Conservation (phyloP, 2,329 filamentous ascomycete genomes). For the Tolypocladium pustulatum region DNA sequence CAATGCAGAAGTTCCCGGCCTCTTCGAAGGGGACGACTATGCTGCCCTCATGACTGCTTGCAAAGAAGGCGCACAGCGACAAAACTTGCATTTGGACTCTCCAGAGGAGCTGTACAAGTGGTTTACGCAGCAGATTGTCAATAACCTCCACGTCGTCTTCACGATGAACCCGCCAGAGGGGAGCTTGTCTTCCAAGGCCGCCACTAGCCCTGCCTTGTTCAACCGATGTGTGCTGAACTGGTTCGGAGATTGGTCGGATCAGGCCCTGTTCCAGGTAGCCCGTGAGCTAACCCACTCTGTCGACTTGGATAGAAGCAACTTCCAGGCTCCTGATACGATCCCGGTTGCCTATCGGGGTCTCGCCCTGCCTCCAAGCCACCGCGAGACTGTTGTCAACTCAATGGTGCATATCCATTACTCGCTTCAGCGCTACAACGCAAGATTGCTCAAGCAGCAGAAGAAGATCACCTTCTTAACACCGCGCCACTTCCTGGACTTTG, state of each 20-base stretch:
- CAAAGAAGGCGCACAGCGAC: slow-evolving; percentile 94
- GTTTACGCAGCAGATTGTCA: slow-evolving; percentile 99
- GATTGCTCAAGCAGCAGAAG: slow-evolving; percentile 83
- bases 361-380: slow-evolving; percentile 73
- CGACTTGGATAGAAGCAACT: slow-evolving; percentile 82
- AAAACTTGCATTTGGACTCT: slow-evolving; percentile 89
- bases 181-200: slow-evolving; percentile 88
- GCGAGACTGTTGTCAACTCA: slow-evolving; percentile 87
- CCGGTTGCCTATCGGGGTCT: slow-evolving; percentile 87
- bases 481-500: slow-evolving; percentile 94
- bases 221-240: slow-evolving; percentile 99
- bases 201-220: slow-evolving; percentile 95
- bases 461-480: slow-evolving; percentile 89
- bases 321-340: slow-evolving; percentile 78
- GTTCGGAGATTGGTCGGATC: slow-evolving; percentile 99
- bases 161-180: slow-evolving; percentile 99
- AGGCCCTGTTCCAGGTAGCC: slow-evolving; percentile 95
- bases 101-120: slow-evolving; percentile 99
- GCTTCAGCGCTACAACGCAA: slow-evolving; percentile 77
- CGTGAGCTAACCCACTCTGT: slow-evolving; percentile 94
- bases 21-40: slow-evolving; percentile 98
- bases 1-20: slow-evolving; percentile 96
- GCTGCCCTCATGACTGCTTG: slow-evolving; percentile 98
- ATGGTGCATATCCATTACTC: slow-evolving; percentile 99
- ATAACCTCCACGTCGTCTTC: slow-evolving; percentile 97